A percentile compares a stretch with the other conserved stretches of the same genome.
phyloP scores from a whole-genome alignment of 2,329 filamentous ascomycete species.

The Thelonectria olida region DNA sequence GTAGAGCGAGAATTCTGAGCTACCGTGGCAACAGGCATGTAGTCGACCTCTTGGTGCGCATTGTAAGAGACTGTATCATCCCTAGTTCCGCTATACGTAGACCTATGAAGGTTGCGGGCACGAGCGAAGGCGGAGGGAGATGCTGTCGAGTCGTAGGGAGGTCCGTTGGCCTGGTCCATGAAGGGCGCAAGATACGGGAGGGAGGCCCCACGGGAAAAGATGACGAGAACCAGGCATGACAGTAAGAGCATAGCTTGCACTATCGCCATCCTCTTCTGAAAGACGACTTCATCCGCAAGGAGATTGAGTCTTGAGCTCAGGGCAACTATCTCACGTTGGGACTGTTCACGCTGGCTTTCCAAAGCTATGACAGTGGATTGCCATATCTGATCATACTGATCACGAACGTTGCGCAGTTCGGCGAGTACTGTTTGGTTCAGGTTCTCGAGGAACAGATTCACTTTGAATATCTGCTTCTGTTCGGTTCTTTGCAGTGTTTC shows the following conservation, averaged over 20 bases:
- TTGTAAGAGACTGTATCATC: slow-evolving; percentile 6
- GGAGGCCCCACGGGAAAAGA: slow-evolving; percentile 72
- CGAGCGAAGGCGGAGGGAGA: slow-evolving; percentile 28
- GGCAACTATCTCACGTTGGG: slow-evolving; percentile 83
- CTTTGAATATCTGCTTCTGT: slow-evolving; percentile 85
- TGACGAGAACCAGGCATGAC: slow-evolving; percentile 85
- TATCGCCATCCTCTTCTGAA: slow-evolving; percentile 91
- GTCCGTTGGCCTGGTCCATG: slow-evolving; percentile 38
- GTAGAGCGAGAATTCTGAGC: not conserved
- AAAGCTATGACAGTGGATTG: slow-evolving; percentile 93
- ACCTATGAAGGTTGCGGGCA: slow-evolving; percentile 23
- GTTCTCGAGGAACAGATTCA: slow-evolving; percentile 80
- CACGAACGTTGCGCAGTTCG: slow-evolving; percentile 80
- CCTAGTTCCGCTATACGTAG: slow-evolving; percentile 17
- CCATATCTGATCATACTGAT: slow-evolving; percentile 96
- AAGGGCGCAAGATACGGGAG: slow-evolving; percentile 45
- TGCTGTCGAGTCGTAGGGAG: slow-evolving; percentile 33
- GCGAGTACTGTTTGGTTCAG: slow-evolving; percentile 88
- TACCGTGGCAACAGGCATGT: slow-evolving; percentile 8
- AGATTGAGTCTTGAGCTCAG: slow-evolving; percentile 83
- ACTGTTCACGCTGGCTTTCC: slow-evolving; percentile 86
- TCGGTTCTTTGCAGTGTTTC: slow-evolving; percentile 89
- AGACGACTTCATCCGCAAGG: slow-evolving; percentile 90
- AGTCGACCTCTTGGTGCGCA: slow-evolving; percentile 23
- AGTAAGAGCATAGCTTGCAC: slow-evolving; percentile 89